Evolutionary conservation across 1,284 basidiomycete species (phyloP).

Genomic region (Pascua sp.): DNA sequence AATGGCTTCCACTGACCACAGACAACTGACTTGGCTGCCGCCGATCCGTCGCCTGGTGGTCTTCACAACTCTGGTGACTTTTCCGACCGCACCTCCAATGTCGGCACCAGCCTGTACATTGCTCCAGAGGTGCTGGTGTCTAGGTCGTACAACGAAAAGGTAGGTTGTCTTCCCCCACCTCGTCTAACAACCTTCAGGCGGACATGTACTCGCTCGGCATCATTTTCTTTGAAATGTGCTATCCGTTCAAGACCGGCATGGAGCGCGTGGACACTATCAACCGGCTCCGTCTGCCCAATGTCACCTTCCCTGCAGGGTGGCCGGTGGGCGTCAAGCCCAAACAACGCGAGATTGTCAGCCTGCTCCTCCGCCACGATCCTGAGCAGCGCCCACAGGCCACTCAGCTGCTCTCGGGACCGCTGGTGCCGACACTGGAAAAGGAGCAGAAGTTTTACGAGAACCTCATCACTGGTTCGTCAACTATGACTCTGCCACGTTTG

Average conservation of each 20-base stretch:
- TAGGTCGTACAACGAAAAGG: constrained; percentile 51
- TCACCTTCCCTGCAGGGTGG: constrained; percentile 69
- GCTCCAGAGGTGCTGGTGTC: constrained; percentile 68
- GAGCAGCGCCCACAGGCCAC: constrained; percentile 74
- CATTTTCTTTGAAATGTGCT: constrained; percentile 98
- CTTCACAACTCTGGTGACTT: constrained; percentile 19
- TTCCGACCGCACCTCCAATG: constrained; percentile 57
- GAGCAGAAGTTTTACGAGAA: constrained; percentile 36
- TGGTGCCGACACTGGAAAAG: constrained; percentile 54
- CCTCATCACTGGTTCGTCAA: constrained; percentile 32
- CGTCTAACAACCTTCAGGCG: constrained; percentile 54
- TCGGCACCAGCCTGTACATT: constrained; percentile 89
- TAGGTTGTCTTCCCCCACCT: not conserved
- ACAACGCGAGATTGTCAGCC: constrained; percentile 59
- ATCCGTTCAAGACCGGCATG: constrained; percentile 75
- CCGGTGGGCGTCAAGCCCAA: constrained; percentile 56
- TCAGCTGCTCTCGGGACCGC: constrained; percentile 75
- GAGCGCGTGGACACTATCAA: constrained; percentile 82
- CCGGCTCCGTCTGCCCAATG: constrained; percentile 65
- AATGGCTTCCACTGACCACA: constrained; percentile 4
- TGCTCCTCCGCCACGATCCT: constrained; percentile 80
- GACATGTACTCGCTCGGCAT: constrained; percentile 95
- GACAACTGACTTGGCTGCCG: constrained; percentile 72
- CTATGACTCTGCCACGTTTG: constrained; percentile 53
- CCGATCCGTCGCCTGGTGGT: constrained; percentile 64